Evolutionary conservation across 106 monocot genomes (phyloP).

Genomic region (Dendrobium catenatum): DNA sequence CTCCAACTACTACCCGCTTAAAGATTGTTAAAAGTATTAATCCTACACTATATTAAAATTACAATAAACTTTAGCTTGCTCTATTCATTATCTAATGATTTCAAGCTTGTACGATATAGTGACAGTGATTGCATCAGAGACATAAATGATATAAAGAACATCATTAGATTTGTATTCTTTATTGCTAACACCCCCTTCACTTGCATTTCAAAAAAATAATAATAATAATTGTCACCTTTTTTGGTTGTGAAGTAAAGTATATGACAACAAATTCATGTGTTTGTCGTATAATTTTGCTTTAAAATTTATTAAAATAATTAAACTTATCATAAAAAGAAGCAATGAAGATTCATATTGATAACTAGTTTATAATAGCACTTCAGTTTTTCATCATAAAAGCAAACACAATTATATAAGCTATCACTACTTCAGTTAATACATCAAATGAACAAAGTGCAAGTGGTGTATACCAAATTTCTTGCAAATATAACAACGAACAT

Average conservation of each 20-base stretch:
- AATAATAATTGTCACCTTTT: background rate
- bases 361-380: background rate
- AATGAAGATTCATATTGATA: background rate
- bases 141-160: background rate
- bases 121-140: background rate
- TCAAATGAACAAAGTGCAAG: background rate
- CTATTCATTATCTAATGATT: too few relatives aligned
- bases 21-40: too few relatives aligned
- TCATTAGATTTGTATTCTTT: background rate
- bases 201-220: background rate
- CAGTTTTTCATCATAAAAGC: background rate
- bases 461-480: background rate
- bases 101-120: too few relatives aligned
- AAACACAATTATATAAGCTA: background rate
- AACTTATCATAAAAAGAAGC: background rate
- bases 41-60: too few relatives aligned
- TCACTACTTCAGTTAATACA: background rate
- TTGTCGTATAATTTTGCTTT: background rate
- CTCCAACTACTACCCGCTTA: too few relatives aligned
- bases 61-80: too few relatives aligned
- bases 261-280: background rate
- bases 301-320: background rate
- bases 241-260: background rate
- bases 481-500: too few relatives aligned
- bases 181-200: background rate